phyloP scores from a whole-genome alignment of 2,329 filamentous ascomycete species.

The Paecilomyces niveus region DNA sequence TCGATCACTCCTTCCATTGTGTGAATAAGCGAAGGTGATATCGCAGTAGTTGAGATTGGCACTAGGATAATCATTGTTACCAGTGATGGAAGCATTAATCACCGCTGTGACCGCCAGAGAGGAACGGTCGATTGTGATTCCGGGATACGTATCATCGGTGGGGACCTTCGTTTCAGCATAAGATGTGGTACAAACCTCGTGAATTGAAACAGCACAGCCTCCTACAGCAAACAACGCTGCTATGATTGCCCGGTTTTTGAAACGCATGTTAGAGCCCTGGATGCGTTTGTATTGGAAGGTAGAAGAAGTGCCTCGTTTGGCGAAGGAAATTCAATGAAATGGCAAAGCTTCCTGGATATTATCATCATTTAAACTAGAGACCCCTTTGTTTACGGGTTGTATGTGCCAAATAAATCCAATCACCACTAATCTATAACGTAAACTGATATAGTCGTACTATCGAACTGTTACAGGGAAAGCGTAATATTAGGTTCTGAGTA shows the following conservation, averaged over 20 bases:
- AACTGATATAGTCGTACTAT: too few species aligned
- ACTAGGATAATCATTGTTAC: conserved; percentile 7
- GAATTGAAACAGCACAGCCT: conserved; percentile 13
- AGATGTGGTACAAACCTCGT: conserved; percentile 30
- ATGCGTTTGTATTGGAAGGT: too few species aligned
- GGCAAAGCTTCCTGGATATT: too few species aligned
- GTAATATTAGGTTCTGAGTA: too few species aligned
- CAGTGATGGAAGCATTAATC: not conserved
- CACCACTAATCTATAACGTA: too few species aligned
- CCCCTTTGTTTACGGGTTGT: too few species aligned
- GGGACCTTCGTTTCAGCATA: conserved; percentile 33
- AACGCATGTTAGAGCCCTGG: too few species aligned
- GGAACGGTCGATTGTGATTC: conserved; percentile 30
- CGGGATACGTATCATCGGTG: conserved; percentile 27
- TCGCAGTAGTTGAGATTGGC: conserved; percentile 32
- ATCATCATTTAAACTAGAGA: too few species aligned
- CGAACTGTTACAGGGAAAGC: too few species aligned
- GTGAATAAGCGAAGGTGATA: conserved; percentile 41
- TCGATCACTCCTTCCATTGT: conserved; percentile 30
- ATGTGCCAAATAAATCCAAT: too few species aligned
- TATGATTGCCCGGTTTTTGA: not conserved
- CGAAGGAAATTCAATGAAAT: too few species aligned
- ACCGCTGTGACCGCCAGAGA: conserved; percentile 19
- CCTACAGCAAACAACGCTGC: not conserved
- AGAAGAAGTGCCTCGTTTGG: too few species aligned